Percentiles rank a stretch among this genome's conserved stretches.
These are phyloP conservation scores for Fusarium cicatricum DNA, from an alignment of 2,329 filamentous ascomycete species.

Conservation along the genomic window DNA sequence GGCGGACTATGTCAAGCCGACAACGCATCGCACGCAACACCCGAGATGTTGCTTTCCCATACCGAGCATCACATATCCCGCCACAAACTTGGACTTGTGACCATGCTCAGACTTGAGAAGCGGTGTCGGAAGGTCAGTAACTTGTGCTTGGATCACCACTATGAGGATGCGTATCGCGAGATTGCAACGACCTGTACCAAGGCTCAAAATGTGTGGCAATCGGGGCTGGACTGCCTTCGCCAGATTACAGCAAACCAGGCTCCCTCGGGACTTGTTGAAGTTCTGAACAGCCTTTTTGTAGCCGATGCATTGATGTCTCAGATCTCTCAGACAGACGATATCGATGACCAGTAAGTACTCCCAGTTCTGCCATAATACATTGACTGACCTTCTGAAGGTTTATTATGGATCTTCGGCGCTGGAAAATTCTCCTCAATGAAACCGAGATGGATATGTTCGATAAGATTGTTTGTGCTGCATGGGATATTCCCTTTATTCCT, in stretches of 20 bases:
- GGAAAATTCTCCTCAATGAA: constrained; percentile 33
- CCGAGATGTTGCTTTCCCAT: constrained; percentile 15
- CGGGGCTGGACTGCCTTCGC: constrained; percentile 26
- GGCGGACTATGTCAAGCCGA: neutral
- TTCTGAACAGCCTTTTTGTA: constrained; percentile 31
- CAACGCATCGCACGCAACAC: neutral
- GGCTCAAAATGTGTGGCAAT: constrained; percentile 9
- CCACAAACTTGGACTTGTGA: constrained; percentile 14
- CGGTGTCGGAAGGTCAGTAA: constrained; percentile 12
- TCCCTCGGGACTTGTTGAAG: constrained; percentile 12
- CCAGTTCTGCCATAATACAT: neutral
- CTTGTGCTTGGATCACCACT: constrained; percentile 5
- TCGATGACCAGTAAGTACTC: constrained; percentile 19
- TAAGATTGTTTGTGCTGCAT: constrained; percentile 33
- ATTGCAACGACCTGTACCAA: constrained; percentile 12
- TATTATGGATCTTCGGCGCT: constrained; percentile 37
- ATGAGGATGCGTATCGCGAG: neutral
- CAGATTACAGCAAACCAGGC: constrained; percentile 26
- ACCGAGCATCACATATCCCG: constrained; percentile 13
- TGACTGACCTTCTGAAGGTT: constrained; percentile 35
- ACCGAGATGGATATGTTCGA: constrained; percentile 36
- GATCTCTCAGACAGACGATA: constrained; percentile 1
- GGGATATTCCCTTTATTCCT: constrained; percentile 21
- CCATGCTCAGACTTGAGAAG: constrained; percentile 16
- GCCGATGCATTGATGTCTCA: constrained; percentile 34